Base-by-base conservation (phyloP, 306 rosid species). In the Pueraria montana region DNA sequence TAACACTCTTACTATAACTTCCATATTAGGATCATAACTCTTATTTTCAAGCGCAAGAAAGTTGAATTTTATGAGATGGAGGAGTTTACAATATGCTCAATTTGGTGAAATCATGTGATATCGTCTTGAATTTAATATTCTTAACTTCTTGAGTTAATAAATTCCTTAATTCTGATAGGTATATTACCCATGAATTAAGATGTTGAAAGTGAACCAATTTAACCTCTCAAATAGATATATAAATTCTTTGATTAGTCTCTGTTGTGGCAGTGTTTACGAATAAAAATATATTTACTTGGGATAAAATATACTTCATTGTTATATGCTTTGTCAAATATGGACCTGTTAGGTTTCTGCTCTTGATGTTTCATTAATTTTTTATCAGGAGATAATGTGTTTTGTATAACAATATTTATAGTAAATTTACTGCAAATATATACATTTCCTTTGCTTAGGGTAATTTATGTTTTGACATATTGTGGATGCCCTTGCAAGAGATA, bases 1-100 rank as follows among this genome's bases (percentile, higher is more conserved):
- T 96, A 96, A 80, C 63, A 18, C 45, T 80, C 87, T 85, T 80
- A 18, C 84, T 64, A 30, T 64, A 63, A 65, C 82, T 76, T 77
- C 16, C 38, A 23, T 81, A 74, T 38, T 59, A 17, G 43, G 56
- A 46, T 48, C 73, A 62, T 50, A 49, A n/a, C 16, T 40, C 46
- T 38, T 56, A 49, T 73, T 87, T 77, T 40, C 0, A 24, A 48
- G 65, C 34, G 36, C 6, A 36, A 59, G 43, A 46, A 63, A 77
- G 6, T 17, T 30, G 43, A 67, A 53, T 50, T 50, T 64, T 67
- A 3, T 78, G 56, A 32, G 17, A 69, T 81, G 30, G 56, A 38
- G 36, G 50, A 49, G 12, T 52, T 49, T 43, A 53, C 69, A 40
- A 76, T 46, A 10, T 74, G 64, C 80, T 42, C 38, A 67, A 62